These are phyloP conservation scores for Gossypium raimondii DNA, from an alignment of 345 rosid species.

Conservation along the genomic window DNA sequence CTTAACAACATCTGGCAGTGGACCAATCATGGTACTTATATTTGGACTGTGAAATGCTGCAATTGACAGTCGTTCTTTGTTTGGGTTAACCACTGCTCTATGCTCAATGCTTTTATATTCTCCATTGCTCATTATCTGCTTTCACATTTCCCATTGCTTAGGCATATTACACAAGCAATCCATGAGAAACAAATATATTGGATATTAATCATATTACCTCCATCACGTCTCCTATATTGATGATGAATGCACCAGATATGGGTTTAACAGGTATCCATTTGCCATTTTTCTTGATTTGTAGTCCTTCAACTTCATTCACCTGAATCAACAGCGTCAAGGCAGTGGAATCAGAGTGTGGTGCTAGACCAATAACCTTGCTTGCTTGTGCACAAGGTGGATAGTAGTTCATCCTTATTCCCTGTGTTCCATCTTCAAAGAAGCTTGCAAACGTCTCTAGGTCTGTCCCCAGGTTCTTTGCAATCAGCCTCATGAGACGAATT, in stretches of 20 bases:
- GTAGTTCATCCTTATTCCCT: conserved; percentile 43
- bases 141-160: background rate
- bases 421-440: conserved; percentile 29
- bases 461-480: conserved; percentile 34
- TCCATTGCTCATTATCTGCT: conserved; percentile 16
- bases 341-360: conserved; percentile 38
- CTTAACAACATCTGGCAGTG: conserved; percentile 22
- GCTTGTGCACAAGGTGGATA: conserved; percentile 37
- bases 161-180: background rate
- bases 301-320: conserved; percentile 30
- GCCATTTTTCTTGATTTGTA: conserved; percentile 33
- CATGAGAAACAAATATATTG: background rate
- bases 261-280: conserved; percentile 34
- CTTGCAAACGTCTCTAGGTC: conserved; percentile 23
- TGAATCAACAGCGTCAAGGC: conserved; percentile 37
- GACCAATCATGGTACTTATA: conserved; percentile 27
- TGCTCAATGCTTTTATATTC: conserved; percentile 17
- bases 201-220: conserved; percentile 30
- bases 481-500: conserved; percentile 17
- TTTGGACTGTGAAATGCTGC: conserved; percentile 29
- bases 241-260: conserved; percentile 31
- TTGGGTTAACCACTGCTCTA: conserved; percentile 11
- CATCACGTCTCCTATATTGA: conserved; percentile 44
- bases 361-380: conserved; percentile 32
- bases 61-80: conserved; percentile 10